phyloP scores from a whole-genome alignment of 345 rosid species.

The Euphorbia peplus region DNA sequence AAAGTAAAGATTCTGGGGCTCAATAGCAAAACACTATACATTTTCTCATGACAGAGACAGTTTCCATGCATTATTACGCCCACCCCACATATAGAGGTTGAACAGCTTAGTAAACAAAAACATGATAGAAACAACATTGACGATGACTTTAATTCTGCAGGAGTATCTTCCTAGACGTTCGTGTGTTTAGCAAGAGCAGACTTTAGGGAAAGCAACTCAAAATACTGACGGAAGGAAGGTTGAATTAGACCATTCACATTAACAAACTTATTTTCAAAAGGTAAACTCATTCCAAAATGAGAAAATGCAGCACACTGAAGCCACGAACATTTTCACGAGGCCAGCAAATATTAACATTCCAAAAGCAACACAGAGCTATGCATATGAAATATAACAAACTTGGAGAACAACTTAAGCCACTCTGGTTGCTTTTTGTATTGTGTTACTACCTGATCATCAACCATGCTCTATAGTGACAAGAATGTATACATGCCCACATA shows the following conservation, averaged over 20 bases:
- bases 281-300: no score
- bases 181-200: no score
- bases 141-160: no score
- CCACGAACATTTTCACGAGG: not conserved
- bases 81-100: no score
- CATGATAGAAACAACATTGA: no score
- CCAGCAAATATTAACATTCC: not conserved
- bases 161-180: no score
- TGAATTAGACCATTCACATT: no score
- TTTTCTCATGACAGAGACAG: not conserved
- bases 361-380: not conserved
- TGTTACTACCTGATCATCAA: not conserved
- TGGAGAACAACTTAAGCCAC: not conserved
- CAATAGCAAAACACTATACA: not conserved
- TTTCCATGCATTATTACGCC: not conserved
- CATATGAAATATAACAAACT: not conserved
- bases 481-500: not conserved
- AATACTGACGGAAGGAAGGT: no score
- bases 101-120: no score
- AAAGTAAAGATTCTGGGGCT: not conserved
- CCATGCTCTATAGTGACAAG: not conserved
- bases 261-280: no score
- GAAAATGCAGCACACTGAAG: no score
- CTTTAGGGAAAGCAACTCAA: no score
- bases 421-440: not conserved